Conservation (phyloP, 2,329 filamentous ascomycete genomes). For the Pyrenochaeta sp. region DNA sequence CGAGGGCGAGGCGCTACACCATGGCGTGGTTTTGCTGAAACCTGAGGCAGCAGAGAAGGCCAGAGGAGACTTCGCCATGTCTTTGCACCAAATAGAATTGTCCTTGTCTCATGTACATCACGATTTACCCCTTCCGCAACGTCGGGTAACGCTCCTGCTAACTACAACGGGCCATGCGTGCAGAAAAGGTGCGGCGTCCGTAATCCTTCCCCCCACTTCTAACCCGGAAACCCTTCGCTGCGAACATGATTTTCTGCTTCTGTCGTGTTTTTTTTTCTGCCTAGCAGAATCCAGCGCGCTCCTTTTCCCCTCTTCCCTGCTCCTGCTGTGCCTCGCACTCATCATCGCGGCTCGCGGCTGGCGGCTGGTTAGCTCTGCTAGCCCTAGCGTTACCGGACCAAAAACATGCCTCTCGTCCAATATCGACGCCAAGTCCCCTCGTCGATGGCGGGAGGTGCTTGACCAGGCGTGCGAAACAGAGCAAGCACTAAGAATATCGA, state of each 20-base stretch:
- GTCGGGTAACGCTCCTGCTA: constrained; percentile 26
- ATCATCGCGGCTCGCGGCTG: constrained; percentile 29
- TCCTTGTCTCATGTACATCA: constrained; percentile 34
- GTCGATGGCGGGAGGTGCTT: constrained; percentile 16
- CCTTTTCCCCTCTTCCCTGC: constrained; percentile 22
- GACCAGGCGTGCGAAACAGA: constrained; percentile 13
- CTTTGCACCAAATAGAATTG: constrained; percentile 20
- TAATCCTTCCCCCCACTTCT: constrained; percentile 15
- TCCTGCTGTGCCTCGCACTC: background rate
- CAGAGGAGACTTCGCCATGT: no score
- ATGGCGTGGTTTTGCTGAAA: constrained; percentile 7
- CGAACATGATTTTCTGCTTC: constrained; percentile 16
- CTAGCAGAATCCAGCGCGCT: constrained; percentile 11
- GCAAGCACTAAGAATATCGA: constrained; percentile 6
- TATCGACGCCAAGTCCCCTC: constrained; percentile 27
- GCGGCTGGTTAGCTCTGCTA: constrained; percentile 21
- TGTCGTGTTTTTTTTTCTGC: constrained; percentile 2
- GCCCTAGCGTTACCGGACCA: constrained; percentile 28
- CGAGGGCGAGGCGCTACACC: no score
- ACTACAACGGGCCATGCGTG: constrained; percentile 13
- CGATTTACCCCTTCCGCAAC: constrained; percentile 9
- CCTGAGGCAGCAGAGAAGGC: constrained; percentile 24
- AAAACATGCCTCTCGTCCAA: constrained; percentile 25
- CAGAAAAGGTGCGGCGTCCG: constrained; percentile 22
- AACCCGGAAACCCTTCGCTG: constrained; percentile 7